A percentile compares a stretch with the other conserved stretches of the same genome.
Conservation (phyloP, 306 rosid species). For the Clitoria ternatea region DNA sequence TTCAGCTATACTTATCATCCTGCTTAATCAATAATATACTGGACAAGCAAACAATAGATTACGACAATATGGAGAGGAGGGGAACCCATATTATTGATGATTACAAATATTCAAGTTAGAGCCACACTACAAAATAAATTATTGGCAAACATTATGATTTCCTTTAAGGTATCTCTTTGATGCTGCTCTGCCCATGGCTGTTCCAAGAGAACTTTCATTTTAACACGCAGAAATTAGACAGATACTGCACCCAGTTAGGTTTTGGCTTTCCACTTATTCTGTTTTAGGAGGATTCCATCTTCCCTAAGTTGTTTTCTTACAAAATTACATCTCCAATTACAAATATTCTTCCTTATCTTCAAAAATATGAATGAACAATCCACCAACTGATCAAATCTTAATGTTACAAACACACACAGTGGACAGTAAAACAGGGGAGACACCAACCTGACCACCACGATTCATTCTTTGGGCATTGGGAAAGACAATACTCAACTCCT, state of each 20-base stretch:
- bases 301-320: neutral
- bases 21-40: neutral
- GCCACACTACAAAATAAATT: neutral
- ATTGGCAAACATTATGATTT: neutral
- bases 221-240: neutral
- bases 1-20: neutral
- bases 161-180: neutral
- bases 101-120: neutral
- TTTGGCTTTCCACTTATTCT: neutral
- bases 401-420: neutral
- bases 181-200: neutral
- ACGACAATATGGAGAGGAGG: neutral
- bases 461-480: slow-evolving; percentile 90
- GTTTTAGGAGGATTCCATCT: too few relatives aligned
- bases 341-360: neutral
- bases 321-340: neutral
- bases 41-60: slow-evolving; percentile 3
- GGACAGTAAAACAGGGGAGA: neutral
- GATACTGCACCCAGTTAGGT: neutral
- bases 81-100: neutral
- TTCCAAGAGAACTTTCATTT: neutral
- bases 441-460: slow-evolving; percentile 94
- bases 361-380: neutral
- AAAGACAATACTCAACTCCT: slow-evolving; percentile 83
- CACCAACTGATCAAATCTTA: neutral